These are phyloP conservation scores for Perkinsus olseni DNA, from an alignment of 169 alveolate genomes.

Conservation along the genomic window DNA sequence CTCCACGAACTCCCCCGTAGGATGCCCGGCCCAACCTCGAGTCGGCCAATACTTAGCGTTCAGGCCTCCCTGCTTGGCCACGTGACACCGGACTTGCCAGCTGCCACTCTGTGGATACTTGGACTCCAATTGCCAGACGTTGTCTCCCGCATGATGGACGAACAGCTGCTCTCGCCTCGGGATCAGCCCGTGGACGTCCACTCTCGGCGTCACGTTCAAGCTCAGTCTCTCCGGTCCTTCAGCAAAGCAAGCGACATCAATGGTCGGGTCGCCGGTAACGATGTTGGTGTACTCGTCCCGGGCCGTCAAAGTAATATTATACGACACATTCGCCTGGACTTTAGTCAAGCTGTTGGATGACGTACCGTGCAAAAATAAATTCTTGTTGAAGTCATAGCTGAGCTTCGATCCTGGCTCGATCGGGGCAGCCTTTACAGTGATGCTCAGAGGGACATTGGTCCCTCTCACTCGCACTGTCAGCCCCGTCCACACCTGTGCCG, in stretches of 20 bases:
- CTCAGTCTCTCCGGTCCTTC: neutral
- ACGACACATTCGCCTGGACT: neutral
- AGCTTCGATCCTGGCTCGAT: slow-evolving; percentile 4
- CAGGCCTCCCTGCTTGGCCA: slow-evolving; percentile 25
- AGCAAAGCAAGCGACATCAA: slow-evolving; percentile 5
- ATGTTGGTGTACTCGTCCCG: slow-evolving; percentile 9
- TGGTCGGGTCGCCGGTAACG: slow-evolving; percentile 8
- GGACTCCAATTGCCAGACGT: neutral
- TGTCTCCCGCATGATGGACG: neutral
- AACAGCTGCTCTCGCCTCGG: neutral
- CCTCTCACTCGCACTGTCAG: slow-evolving; percentile 2
- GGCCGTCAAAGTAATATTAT: slow-evolving; percentile 2
- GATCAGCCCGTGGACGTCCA: neutral
- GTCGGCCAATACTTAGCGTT: slow-evolving; percentile 31
- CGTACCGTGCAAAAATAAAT: neutral
- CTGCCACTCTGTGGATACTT: neutral
- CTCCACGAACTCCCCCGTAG: slow-evolving; percentile 13
- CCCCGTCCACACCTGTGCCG: neutral
- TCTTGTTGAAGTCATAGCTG: neutral
- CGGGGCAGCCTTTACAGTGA: slow-evolving; percentile 2
- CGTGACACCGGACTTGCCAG: slow-evolving; percentile 12
- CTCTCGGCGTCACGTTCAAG: neutral
- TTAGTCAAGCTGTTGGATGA: neutral
- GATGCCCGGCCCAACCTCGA: slow-evolving; percentile 28
- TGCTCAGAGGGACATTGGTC: neutral